A percentile compares a stretch with the other conserved stretches of the same genome.
These are phyloP conservation scores for Kodamaea hsintzibuensis DNA, from an alignment of 805 yeast species.

Conservation along the genomic window DNA sequence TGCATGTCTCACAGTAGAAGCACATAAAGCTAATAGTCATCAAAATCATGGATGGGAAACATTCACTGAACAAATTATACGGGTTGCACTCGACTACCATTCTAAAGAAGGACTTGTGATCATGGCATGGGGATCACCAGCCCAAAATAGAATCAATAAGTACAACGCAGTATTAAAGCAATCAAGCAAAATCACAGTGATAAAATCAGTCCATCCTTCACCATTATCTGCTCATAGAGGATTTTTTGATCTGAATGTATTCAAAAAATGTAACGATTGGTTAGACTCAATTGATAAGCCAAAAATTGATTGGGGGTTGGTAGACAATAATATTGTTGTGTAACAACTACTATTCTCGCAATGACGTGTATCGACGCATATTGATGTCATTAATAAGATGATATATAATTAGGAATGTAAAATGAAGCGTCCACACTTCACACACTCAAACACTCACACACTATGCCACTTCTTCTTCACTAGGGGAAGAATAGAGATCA, in stretches of 20 bases:
- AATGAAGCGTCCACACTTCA: too few relatives aligned
- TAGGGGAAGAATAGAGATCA: too few relatives aligned
- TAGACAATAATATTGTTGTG: not conserved
- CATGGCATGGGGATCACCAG: slow-evolving; percentile 82
- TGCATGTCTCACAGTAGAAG: slow-evolving; percentile 86
- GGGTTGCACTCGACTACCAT: slow-evolving; percentile 50
- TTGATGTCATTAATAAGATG: too few relatives aligned
- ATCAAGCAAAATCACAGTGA: slow-evolving; percentile 45
- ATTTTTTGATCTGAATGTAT: slow-evolving; percentile 77
- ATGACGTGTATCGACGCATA: too few relatives aligned
- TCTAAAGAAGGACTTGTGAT: slow-evolving; percentile 56
- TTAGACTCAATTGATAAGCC: slow-evolving; percentile 41
- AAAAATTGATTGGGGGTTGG: slow-evolving; percentile 66
- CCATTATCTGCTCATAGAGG: slow-evolving; percentile 89
- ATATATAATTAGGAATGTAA: not conserved
- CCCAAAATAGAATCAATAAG: slow-evolving; percentile 57
- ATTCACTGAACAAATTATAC: slow-evolving; percentile 75
- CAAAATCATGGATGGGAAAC: slow-evolving; percentile 89
- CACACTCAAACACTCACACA: too few relatives aligned
- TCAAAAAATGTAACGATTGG: slow-evolving; percentile 78
- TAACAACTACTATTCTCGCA: not conserved
- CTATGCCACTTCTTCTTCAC: too few relatives aligned
- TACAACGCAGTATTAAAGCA: slow-evolving; percentile 24
- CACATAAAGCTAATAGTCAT: slow-evolving; percentile 93
- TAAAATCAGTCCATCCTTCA: slow-evolving; percentile 88